Evolutionary conservation across 1,139 yeast species (phyloP).

Genomic region (Hyphopichia fennica): DNA sequence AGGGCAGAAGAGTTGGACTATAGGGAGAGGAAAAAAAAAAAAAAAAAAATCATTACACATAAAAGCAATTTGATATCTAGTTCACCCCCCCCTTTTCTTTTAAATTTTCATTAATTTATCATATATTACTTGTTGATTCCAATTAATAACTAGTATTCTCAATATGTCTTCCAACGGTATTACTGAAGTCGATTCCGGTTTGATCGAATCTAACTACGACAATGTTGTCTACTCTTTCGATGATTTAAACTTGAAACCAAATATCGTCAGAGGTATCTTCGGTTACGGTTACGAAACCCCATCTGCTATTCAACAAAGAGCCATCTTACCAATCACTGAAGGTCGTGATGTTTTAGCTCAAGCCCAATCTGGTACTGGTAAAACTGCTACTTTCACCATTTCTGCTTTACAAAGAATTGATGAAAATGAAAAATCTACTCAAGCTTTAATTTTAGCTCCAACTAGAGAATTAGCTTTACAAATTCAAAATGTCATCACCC

Average conservation of each 20-base stretch:
- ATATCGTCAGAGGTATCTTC: conserved; percentile 82
- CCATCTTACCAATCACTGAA: conserved; percentile 93
- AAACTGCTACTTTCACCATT: conserved; percentile 98
- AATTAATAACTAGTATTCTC: conserved; percentile 6
- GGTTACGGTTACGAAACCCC: conserved; percentile 99
- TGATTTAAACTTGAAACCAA: conserved; percentile 80
- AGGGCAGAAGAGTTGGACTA: background rate
- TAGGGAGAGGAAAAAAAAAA: background rate
- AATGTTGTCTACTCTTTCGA: conserved; percentile 89
- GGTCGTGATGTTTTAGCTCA: conserved; percentile 98
- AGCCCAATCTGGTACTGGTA: conserved; percentile 99
- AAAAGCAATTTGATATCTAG: conserved; percentile 1
- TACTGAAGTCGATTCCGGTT: conserved; percentile 78
- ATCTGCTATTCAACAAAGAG: conserved; percentile 98
- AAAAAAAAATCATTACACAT: conserved; percentile 3
- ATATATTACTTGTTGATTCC: conserved; percentile 3
- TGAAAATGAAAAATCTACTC: conserved; percentile 72
- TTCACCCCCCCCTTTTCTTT: background rate
- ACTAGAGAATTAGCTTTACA: conserved; percentile 98
- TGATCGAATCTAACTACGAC: conserved; percentile 96
- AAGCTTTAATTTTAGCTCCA: conserved; percentile 95
- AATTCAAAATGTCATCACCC: conserved; percentile 93
- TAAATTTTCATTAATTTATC: conserved; percentile 8
- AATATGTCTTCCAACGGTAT: conserved; percentile 57
- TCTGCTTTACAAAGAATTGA: conserved; percentile 95